Evolutionary conservation across 129 eudicot genomes (phyloP), one percentile per base, ranked within the genome.

Genomic region (Pseudognaphalium luteoalbum): DNA sequence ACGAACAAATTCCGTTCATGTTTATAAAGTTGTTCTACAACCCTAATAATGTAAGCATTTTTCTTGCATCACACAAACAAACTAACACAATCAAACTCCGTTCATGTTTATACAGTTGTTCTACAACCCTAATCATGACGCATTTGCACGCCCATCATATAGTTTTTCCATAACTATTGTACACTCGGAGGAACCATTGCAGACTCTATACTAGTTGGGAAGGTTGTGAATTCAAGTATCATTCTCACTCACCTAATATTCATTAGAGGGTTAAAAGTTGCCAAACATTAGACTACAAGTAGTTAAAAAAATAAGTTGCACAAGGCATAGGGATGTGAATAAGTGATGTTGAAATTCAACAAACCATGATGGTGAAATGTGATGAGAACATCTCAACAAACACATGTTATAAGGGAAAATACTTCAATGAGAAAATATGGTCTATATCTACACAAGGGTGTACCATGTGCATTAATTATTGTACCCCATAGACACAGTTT

Each of bases 311-410:
- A 35, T 41, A 63, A 35, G 42, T 65, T 28, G 34, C 72, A 32
- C 34, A 35, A 21, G 64, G 34, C 54, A 54, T n/a, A 79, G 28
- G 63, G 30, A 62, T 54, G 51, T 62, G 42, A 50, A 63, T 63
- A 7, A 4, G 47, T 60, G 52, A 71, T 63, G 63, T 10, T 22
- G 17, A 37, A 72, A 44, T 64, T 39, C 63, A 72, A 72, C 83
- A 64, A 63, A 79, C 37, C 78, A 72, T 66, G 75, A 73, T 80
- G 2, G 73, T 63, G 78, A 79, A 33, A 52, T 63, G 20, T 65
- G 64, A 63, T 19, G 28, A 17, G 52, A 58, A 73, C 61, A 80
- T 35, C 68, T 34, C 74, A 66, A 56, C 52, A 73, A 73, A 57
- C 71, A 37, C 69, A 21, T 54, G 67, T 56, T 57, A 5, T 57